Base-by-base conservation (phyloP, 805 yeast genomes). In the Metschnikowia rubicola region DNA sequence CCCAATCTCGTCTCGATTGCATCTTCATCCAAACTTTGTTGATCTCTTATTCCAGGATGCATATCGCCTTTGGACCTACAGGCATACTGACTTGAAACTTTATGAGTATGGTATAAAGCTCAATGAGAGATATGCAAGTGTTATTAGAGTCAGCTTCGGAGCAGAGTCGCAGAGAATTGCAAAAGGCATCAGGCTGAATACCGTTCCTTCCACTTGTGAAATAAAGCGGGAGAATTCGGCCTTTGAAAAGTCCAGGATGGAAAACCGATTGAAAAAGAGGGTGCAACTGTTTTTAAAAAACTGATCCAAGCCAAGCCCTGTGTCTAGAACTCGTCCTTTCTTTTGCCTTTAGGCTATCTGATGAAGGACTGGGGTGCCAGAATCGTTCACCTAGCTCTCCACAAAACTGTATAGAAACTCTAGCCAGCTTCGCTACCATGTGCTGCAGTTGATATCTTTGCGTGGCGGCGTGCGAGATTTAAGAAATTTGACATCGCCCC, bases 231-330 rank as follows among this genome's bases (percentile, higher is more conserved):
- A 31, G 41, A 63, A 59, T 52, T 50, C 67, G 68, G 74, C 73
- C 39, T 66, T 77, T 46, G 80, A 75, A 48, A 73, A 75, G 55
- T 46, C 67, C 21, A 58, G 78, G 39, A 55, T 77, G 63, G 81
- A 78, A 54, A 62, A 74, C 67, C 63, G 77, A 41, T 56, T 78
- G 35, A 74, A 75, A 59, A 74, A 71, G 61, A 68, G 71, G 46
- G 80, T 61, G 2, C 58, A 53, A 42, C 51, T 43, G 41, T 41
- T 53, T 38, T 21, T 48, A 5, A 34, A 21, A 15, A 43, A 37
- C 17, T 30, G 31, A 21, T 21, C 26, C 26, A 21, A 21, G 5
- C 7, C 26, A 21, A 7, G 7, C 26, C 26, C 26, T 21, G 26
- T 21, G 7, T 7, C 26, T 4, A 30, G 29, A 39, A n/a, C 17